phyloP scores from a whole-genome alignment of 305 asterid genomes.

The Solanum aculeatissimum region DNA sequence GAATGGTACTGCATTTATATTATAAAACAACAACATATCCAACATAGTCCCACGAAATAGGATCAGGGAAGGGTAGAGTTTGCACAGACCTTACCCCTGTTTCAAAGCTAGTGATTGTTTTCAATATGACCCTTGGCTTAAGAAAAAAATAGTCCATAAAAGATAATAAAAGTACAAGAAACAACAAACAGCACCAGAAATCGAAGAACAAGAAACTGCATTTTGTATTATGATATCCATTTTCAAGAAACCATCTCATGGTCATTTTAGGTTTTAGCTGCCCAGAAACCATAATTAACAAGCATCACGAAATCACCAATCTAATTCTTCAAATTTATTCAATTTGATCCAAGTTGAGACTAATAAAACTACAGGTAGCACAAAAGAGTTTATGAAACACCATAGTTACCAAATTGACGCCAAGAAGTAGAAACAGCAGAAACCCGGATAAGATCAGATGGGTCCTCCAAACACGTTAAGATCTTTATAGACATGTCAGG shows the following conservation, averaged over 20 bases:
- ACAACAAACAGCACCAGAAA: background rate
- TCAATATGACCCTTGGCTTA: background rate
- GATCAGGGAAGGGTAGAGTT: background rate
- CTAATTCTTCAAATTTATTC: background rate
- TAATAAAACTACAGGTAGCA: background rate
- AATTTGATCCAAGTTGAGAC: background rate
- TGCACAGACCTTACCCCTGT: background rate
- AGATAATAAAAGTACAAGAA: background rate
- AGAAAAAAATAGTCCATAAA: background rate
- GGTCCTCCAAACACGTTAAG: slow-evolving; percentile 51
- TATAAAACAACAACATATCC: background rate
- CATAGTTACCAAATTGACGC: slow-evolving; percentile 47
- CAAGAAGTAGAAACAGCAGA: slow-evolving; percentile 61
- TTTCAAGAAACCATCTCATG: background rate
- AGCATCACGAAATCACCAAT: background rate
- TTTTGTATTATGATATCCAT: background rate
- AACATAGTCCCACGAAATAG: background rate
- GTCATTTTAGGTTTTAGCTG: background rate
- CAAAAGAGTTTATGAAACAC: background rate
- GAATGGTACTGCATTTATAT: background rate
- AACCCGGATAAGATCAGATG: slow-evolving; percentile 55
- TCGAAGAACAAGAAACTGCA: background rate
- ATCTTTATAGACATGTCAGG: slow-evolving; percentile 45
- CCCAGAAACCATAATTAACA: background rate
- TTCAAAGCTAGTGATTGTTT: background rate